Percentiles rank a stretch among this genome's conserved stretches.
phyloP scores from a whole-genome alignment of 805 yeast genomes.

The Naumovozyma castellii region DNA sequence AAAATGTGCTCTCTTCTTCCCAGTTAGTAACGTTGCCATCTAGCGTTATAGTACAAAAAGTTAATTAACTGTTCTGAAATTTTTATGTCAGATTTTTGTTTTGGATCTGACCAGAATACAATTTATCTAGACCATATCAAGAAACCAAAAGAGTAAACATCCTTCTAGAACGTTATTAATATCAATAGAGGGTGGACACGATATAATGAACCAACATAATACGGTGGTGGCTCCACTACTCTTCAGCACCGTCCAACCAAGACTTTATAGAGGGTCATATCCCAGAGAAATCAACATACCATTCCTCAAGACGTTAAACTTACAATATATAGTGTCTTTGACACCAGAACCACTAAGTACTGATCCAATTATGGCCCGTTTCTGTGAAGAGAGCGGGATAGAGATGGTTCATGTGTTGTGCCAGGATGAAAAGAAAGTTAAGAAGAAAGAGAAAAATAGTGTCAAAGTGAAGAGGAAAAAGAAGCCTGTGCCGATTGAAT shows the following conservation, averaged over 20 bases:
- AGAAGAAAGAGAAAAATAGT: slow-evolving; percentile 4
- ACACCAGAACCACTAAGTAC: slow-evolving; percentile 63
- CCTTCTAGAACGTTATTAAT: too few relatives aligned
- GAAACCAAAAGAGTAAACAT: too few relatives aligned
- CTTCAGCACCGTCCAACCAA: slow-evolving; percentile 60
- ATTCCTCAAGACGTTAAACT: slow-evolving; percentile 53
- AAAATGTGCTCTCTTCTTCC: too few relatives aligned
- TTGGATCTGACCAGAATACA: too few relatives aligned
- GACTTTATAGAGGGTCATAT: slow-evolving; percentile 74
- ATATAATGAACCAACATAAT: not conserved
- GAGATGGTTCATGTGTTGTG: slow-evolving; percentile 57
- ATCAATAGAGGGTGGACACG: too few relatives aligned
- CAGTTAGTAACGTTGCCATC: too few relatives aligned
- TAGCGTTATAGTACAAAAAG: too few relatives aligned
- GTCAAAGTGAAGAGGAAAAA: slow-evolving; percentile 64
- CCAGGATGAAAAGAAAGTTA: slow-evolving; percentile 33
- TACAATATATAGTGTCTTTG: slow-evolving; percentile 67
- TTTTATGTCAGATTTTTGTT: too few relatives aligned
- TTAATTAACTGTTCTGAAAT: too few relatives aligned
- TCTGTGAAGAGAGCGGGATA: slow-evolving; percentile 49
- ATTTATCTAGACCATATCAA: too few relatives aligned
- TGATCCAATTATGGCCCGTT: slow-evolving; percentile 43
- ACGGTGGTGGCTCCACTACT: slow-evolving; percentile 61
- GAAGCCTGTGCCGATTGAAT: slow-evolving; percentile 72
- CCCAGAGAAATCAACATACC: slow-evolving; percentile 69